phyloP scores from a whole-genome alignment of 495 filamentous ascomycete genomes.

The Talaromyces wortmannii region DNA sequence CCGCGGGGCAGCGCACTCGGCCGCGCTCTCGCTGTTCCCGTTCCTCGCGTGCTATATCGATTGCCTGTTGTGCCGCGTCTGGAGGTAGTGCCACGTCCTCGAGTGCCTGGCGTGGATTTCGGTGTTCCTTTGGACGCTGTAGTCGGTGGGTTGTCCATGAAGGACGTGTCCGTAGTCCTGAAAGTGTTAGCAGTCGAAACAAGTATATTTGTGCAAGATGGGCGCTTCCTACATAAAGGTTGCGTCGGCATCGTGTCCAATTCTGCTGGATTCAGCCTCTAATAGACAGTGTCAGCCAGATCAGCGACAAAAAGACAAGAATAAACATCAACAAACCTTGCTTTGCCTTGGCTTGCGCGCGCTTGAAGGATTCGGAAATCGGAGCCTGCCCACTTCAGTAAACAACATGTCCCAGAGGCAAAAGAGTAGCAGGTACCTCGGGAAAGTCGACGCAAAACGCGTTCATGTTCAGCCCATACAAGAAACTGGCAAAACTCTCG shows the following conservation, averaged over 20 bases:
- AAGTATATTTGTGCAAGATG: background rate
- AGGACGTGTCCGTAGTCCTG: constrained; percentile 92
- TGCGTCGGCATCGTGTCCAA: constrained; percentile 55
- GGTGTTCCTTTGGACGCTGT: constrained; percentile 53
- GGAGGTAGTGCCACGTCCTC: constrained; percentile 24
- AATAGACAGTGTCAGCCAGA: background rate
- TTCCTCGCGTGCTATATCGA: constrained; percentile 32
- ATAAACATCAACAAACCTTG: constrained; percentile 19
- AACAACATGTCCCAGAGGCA: background rate
- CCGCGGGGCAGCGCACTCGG: constrained; percentile 36
- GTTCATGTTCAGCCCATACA: constrained; percentile 98
- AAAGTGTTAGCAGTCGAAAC: background rate
- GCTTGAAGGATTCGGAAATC: constrained; percentile 64
- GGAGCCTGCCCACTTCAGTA: constrained; percentile 42
- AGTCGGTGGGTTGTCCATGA: constrained; percentile 78
- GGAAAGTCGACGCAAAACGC: constrained; percentile 98
- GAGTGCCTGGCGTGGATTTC: constrained; percentile 47
- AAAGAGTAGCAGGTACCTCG: constrained; percentile 50
- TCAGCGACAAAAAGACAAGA: background rate
- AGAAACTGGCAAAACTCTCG: constrained; percentile 90
- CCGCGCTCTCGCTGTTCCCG: constrained; percentile 20
- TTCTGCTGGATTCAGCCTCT: background rate
- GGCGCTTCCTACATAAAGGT: constrained; percentile 71
- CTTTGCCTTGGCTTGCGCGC: constrained; percentile 48
- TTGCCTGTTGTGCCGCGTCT: constrained; percentile 30